Evolutionary conservation across 495 filamentous ascomycete species (phyloP), one percentile per base, ranked within the genome.

Genomic region (Lophium mytilinum): DNA sequence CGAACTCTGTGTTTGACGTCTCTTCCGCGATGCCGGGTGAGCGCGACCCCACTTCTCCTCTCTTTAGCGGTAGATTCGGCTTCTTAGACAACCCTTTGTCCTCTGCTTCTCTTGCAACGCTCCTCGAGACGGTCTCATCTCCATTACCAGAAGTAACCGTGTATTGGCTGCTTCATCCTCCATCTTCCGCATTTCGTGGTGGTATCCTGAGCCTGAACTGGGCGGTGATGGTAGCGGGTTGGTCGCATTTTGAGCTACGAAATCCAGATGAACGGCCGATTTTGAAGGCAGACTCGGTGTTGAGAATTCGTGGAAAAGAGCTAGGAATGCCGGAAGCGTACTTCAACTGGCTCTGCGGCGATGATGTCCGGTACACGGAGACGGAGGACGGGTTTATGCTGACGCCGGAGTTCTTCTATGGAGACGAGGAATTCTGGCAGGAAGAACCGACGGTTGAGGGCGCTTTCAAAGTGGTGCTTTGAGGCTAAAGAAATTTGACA

Each of bases 401-500:
- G 42, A 59, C 57, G 41, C 24, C 34, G n/a, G 57, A 54, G 30
- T 59, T 48, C 34, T 59, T 59, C 18, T 9, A 59, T 37, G 40
- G 15, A 7, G 55, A 50, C 19, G 21, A 34, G 17, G 30, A 48
- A 8, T 3, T 10, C 2, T 37, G 12, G 11, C 4, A 9, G 14
- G 51, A 53, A 35, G 12, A 15, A 30, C 24, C 24, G 6, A 2
- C 6, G 2, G 6, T 30, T 6, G 24, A 30, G 6, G 24, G 24
- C 24, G 2, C 24, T 30, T 30, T 6, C 3, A 30, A 30, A 6
- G 3, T 30, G 2, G 24, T 6, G 2, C 6, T 6, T 6, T 30
- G 24, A 6, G 6, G 2, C 6, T 30, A 6, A 6, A 30, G 6
- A 6, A 30, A 30, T 2, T 6, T 2, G 24, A 30, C 3, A 6